Conservation (phyloP, 768 basidiomycete species). For the Lactarius psammicola region DNA sequence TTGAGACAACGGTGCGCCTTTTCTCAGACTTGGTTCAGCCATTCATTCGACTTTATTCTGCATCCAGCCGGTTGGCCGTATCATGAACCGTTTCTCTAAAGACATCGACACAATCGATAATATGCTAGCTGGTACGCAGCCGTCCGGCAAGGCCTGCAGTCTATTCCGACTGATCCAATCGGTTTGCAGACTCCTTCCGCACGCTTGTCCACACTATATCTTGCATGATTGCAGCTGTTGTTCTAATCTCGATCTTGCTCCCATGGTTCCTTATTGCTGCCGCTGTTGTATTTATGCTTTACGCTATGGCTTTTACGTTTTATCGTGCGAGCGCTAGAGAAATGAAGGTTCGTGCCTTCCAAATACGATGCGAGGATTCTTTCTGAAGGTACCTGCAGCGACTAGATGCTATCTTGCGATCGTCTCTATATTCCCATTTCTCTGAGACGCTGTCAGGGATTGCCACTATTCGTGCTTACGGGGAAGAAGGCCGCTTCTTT, state of each 20-base stretch:
- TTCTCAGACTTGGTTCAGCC: not conserved
- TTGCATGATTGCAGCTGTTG: constrained; percentile 68
- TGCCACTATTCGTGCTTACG: constrained; percentile 85
- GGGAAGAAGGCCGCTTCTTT: constrained; percentile 72
- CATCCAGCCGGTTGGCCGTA: constrained; percentile 70
- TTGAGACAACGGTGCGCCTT: constrained; percentile 70
- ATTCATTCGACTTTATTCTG: constrained; percentile 25
- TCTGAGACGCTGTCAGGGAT: constrained; percentile 87
- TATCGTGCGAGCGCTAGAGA: constrained; percentile 86
- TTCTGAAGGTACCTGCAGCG: constrained; percentile 39
- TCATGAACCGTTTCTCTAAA: constrained; percentile 90
- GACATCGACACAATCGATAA: constrained; percentile 85
- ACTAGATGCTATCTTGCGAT: constrained; percentile 79
- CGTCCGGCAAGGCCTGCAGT: not conserved
- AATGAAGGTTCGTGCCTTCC: constrained; percentile 53
- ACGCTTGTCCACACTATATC: constrained; percentile 66
- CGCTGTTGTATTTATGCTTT: constrained; percentile 55
- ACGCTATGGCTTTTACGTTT: constrained; percentile 71
- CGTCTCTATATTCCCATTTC: constrained; percentile 88
- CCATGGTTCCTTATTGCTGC: constrained; percentile 87
- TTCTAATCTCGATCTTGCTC: constrained; percentile 72
- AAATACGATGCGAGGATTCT: not conserved
- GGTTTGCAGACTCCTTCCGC: constrained; percentile 60
- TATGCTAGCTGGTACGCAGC: constrained; percentile 49
- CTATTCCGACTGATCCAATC: constrained; percentile 7